These are phyloP conservation scores for Porogramme epimiltina DNA, from an alignment of 1,284 basidiomycete species.

Conservation along the genomic window DNA sequence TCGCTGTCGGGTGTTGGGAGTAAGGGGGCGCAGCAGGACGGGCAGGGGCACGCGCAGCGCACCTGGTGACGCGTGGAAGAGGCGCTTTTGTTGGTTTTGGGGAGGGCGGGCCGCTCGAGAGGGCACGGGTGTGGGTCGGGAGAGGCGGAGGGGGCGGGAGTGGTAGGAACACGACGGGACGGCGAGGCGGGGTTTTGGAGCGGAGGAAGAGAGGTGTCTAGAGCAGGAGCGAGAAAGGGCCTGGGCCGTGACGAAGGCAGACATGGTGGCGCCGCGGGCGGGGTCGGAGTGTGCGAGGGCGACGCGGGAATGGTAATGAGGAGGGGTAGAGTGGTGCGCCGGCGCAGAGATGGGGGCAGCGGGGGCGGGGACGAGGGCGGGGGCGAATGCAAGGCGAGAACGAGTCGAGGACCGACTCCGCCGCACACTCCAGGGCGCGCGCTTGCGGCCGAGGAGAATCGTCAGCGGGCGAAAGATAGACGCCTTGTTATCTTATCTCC, in stretches of 20 bases:
- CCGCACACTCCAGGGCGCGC: too few relatives aligned
- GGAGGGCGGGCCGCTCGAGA: not conserved
- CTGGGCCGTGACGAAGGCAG: not conserved
- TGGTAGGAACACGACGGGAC: too few relatives aligned
- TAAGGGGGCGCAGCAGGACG: not conserved
- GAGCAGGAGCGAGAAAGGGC: not conserved
- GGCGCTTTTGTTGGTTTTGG: not conserved
- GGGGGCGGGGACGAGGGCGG: not conserved
- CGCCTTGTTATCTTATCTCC: too few relatives aligned
- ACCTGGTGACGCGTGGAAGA: not conserved
- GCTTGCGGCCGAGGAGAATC: too few relatives aligned
- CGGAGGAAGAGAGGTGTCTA: too few relatives aligned
- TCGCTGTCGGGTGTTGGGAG: slow-evolving; percentile 18
- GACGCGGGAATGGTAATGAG: too few relatives aligned
- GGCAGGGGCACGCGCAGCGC: not conserved
- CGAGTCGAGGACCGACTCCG: too few relatives aligned
- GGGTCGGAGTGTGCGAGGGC: not conserved
- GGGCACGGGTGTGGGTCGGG: not conserved
- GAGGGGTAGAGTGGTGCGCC: too few relatives aligned
- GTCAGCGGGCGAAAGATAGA: too few relatives aligned
- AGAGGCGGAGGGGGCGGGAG: not conserved
- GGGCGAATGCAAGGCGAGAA: too few relatives aligned
- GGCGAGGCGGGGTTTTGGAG: too few relatives aligned
- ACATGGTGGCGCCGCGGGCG: not conserved
- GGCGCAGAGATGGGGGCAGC: too few relatives aligned